Conservation (phyloP, 2,329 filamentous ascomycete genomes). For the Pseudocercospora pini-densiflorae region DNA sequence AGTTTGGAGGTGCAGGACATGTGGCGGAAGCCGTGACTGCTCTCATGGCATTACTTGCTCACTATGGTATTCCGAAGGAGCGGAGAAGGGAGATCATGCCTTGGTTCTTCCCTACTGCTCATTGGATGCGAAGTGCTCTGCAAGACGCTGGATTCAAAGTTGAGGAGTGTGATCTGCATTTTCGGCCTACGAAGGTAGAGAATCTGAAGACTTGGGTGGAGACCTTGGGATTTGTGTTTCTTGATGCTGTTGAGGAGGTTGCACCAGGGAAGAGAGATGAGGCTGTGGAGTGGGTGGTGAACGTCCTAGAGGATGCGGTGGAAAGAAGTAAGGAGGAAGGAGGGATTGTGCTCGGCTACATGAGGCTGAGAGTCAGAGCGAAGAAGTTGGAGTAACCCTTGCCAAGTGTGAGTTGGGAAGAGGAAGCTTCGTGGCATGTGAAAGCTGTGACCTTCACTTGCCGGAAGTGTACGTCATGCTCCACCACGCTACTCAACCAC, state of each 20-base stretch:
- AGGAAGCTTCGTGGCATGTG: neutral
- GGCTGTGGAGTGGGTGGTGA: constrained; percentile 59
- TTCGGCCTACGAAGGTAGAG: constrained; percentile 63
- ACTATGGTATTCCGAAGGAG: constrained; percentile 48
- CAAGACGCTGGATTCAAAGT: constrained; percentile 49
- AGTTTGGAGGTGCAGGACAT: constrained; percentile 69
- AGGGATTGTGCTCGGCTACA: constrained; percentile 4
- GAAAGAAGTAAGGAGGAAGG: constrained; percentile 54
- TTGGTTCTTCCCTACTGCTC: constrained; percentile 74
- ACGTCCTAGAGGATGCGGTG: constrained; percentile 61
- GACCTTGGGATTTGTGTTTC: constrained; percentile 63
- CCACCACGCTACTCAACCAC: neutral
- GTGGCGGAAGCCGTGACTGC: constrained; percentile 65
- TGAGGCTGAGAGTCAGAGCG: constrained; percentile 4
- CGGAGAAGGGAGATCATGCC: constrained; percentile 50
- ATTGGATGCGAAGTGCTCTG: constrained; percentile 55
- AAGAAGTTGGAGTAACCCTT: neutral
- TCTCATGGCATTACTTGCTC: constrained; percentile 57
- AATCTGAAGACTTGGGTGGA: constrained; percentile 67
- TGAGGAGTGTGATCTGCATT: constrained; percentile 62
- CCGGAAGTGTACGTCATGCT: neutral
- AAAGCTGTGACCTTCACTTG: neutral
- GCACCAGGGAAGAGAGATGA: constrained; percentile 55
- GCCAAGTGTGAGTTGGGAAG: neutral
- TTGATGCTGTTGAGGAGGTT: constrained; percentile 53